Conservation (phyloP, 2,329 filamentous ascomycete species). For the Colletotrichum cereale region DNA sequence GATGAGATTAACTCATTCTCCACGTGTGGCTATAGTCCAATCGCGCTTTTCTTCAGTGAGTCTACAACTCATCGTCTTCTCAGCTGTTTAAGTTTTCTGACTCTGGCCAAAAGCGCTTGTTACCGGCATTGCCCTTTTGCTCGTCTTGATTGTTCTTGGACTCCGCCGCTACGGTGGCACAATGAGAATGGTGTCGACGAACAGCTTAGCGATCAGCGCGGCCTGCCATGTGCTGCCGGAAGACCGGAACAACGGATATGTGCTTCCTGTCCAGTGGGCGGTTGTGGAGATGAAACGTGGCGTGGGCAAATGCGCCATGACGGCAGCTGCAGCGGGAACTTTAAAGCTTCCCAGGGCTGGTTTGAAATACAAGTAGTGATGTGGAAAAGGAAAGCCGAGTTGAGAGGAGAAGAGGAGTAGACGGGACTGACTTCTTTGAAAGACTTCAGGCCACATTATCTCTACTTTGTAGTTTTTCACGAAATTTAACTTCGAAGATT, state of each 20-base stretch:
- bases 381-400: neutral
- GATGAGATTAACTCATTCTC: slow-evolving; percentile 48
- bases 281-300: slow-evolving; percentile 2
- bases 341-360: neutral
- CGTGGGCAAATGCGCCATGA: slow-evolving; percentile 15
- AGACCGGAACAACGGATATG: neutral
- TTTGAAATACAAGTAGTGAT: neutral
- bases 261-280: slow-evolving; percentile 17
- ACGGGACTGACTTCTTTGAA: neutral
- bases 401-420: too few species aligned
- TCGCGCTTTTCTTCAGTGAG: slow-evolving; percentile 45
- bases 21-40: slow-evolving; percentile 47
- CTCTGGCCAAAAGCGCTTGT: slow-evolving; percentile 39
- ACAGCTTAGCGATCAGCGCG: slow-evolving; percentile 13
- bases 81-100: neutral
- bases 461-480: neutral
- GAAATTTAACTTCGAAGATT: neutral
- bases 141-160: slow-evolving; percentile 42
- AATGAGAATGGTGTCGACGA: slow-evolving; percentile 45
- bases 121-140: slow-evolving; percentile 28
- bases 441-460: neutral
- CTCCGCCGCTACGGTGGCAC: slow-evolving; percentile 47
- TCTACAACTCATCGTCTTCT: neutral
- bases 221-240: slow-evolving; percentile 10
- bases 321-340: slow-evolving; percentile 1